A percentile compares a stretch with the other conserved stretches of the same genome.
Evolutionary conservation across 192 early-diverging fungal species (phyloP).

Genomic region (Coemansia guatemalensis): DNA sequence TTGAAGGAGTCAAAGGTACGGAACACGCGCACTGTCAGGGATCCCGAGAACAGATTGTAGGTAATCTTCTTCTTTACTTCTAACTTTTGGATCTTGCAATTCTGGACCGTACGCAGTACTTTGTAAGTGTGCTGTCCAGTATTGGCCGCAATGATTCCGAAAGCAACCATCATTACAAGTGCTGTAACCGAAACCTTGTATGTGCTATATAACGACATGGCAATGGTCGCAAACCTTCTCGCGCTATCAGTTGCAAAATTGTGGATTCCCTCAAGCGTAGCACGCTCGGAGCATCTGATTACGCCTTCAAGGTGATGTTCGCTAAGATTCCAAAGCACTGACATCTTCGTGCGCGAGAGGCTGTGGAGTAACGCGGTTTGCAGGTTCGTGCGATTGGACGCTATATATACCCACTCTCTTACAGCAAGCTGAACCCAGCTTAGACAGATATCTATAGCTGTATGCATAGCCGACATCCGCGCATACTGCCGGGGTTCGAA

Average conservation of each 20-base stretch:
- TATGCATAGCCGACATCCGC: neutral
- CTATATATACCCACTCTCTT: slow-evolving; percentile 20
- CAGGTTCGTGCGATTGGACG: slow-evolving; percentile 14
- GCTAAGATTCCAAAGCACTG: slow-evolving; percentile 17
- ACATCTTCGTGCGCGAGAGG: slow-evolving; percentile 21
- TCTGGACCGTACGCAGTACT: slow-evolving; percentile 10
- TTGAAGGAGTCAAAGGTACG: slow-evolving; percentile 11
- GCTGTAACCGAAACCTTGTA: slow-evolving; percentile 13
- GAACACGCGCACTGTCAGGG: slow-evolving; percentile 26
- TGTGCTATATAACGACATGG: slow-evolving; percentile 15
- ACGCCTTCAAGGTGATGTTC: slow-evolving; percentile 6
- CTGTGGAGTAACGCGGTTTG: slow-evolving; percentile 16
- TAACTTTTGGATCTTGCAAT: neutral
- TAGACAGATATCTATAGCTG: slow-evolving; percentile 4
- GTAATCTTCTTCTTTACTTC: neutral
- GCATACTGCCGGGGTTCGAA: neutral
- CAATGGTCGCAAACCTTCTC: slow-evolving; percentile 1
- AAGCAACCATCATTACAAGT: neutral
- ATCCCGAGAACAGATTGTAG: slow-evolving; percentile 26
- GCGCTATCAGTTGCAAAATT: slow-evolving; percentile 11
- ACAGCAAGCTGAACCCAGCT: slow-evolving; percentile 15
- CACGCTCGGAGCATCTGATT: slow-evolving; percentile 17
- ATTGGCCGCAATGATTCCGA: neutral
- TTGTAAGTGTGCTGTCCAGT: neutral
- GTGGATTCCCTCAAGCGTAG: slow-evolving; percentile 13